Evolutionary conservation across 208 protist species (phyloP).

Genomic region (Acanthamoeba rhysodes): DNA sequence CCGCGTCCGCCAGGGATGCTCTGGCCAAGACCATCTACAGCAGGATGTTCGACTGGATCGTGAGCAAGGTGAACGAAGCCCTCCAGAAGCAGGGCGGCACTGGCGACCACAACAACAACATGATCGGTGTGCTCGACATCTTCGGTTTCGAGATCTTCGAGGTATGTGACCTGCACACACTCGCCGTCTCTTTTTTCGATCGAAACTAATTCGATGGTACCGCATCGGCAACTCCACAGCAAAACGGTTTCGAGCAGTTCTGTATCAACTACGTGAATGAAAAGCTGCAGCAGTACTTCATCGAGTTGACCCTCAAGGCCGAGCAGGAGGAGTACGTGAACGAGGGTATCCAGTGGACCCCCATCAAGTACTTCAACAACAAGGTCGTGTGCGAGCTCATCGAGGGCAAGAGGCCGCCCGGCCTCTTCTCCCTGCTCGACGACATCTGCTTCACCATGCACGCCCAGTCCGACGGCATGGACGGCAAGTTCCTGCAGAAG

Average conservation of each 20-base stretch:
- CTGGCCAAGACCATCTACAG: constrained; percentile 91
- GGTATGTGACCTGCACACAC: background rate
- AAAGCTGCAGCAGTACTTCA: constrained; percentile 98
- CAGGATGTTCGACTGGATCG: constrained; percentile 91
- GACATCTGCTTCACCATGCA: constrained; percentile 97
- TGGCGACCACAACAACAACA: background rate
- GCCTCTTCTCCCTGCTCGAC: constrained; percentile 96
- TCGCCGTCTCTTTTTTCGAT: constrained; percentile 41
- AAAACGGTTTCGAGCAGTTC: constrained; percentile 98
- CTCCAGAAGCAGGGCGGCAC: constrained; percentile 47
- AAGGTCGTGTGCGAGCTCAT: constrained; percentile 96
- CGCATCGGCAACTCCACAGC: constrained; percentile 74
- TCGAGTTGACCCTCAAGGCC: constrained; percentile 92
- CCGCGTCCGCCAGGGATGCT: constrained; percentile 83
- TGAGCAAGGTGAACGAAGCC: constrained; percentile 90
- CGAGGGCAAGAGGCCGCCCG: constrained; percentile 93
- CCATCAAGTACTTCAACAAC: constrained; percentile 98
- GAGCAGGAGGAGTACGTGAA: constrained; percentile 97
- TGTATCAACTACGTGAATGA: constrained; percentile 99
- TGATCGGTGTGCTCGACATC: constrained; percentile 96
- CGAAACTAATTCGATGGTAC: background rate
- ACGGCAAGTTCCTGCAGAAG: constrained; percentile 74
- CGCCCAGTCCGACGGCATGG: constrained; percentile 69
- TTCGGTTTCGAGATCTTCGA: constrained; percentile 98
- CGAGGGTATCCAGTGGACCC: constrained; percentile 97